Evolutionary conservation across 441 rosid species (phyloP).

Genomic region (Hura crepitans): DNA sequence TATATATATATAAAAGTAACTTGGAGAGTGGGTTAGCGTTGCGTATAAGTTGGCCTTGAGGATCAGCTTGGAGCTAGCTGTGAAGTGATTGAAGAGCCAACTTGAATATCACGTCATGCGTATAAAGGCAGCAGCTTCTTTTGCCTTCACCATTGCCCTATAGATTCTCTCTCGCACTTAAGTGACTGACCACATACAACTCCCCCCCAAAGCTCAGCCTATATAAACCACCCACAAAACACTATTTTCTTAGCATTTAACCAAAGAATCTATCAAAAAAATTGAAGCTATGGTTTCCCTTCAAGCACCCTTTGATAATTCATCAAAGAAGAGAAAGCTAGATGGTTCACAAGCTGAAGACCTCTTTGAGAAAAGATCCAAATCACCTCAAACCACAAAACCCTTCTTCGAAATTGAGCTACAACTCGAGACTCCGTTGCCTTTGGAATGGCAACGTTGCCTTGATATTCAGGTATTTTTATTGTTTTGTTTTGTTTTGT

Average conservation of each 20-base stretch:
- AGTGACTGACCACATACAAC: background rate
- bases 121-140: constrained; percentile 20
- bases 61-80: constrained; percentile 31
- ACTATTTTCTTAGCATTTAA: constrained; percentile 19
- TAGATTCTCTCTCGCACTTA: constrained; percentile 25
- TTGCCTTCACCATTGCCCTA: constrained; percentile 23
- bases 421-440: constrained; percentile 63
- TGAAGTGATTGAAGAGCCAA: constrained; percentile 31
- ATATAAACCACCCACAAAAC: constrained; percentile 29
- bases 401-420: constrained; percentile 47
- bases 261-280: background rate
- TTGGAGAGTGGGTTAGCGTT: too few relatives aligned
- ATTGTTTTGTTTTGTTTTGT: background rate
- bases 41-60: constrained; percentile 26
- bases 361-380: constrained; percentile 27
- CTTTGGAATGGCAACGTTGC: constrained; percentile 60
- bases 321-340: constrained; percentile 51
- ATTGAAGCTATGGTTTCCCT: constrained; percentile 45
- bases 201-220: constrained; percentile 23
- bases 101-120: constrained; percentile 55
- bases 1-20: too few relatives aligned
- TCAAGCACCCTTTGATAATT: constrained; percentile 34
- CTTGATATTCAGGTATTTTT: constrained; percentile 60
- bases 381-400: constrained; percentile 14
- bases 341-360: constrained; percentile 29